phyloP scores from a whole-genome alignment of 2,329 filamentous ascomycete species.

The Aspergillus hiratsukae region DNA sequence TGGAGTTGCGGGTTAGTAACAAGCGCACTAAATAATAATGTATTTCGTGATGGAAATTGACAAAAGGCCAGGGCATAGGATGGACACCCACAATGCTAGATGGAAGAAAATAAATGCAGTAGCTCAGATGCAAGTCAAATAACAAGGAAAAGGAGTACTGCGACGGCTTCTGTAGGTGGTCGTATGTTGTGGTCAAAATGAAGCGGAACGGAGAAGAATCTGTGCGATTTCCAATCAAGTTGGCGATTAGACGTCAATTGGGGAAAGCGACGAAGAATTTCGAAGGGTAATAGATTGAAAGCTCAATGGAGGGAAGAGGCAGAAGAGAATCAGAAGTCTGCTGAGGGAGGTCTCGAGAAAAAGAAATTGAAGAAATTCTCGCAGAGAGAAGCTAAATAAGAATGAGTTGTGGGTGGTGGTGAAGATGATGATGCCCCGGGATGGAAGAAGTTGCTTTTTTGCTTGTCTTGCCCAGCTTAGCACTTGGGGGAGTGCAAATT shows the following conservation, averaged over 20 bases:
- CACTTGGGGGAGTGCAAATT: background rate
- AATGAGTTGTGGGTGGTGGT: background rate
- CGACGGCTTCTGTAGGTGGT: background rate
- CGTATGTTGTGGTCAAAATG: slow-evolving; percentile 16
- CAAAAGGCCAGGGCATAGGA: background rate
- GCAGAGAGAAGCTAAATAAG: background rate
- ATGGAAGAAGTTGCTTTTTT: background rate
- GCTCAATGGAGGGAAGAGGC: slow-evolving; percentile 6
- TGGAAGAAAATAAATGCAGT: slow-evolving; percentile 18
- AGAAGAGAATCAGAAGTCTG: background rate
- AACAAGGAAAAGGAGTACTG: slow-evolving; percentile 12
- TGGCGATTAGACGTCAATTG: slow-evolving; percentile 10
- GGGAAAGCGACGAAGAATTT: slow-evolving; percentile 15
- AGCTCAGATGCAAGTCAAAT: slow-evolving; percentile 13
- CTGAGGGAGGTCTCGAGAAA: background rate
- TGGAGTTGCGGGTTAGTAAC: slow-evolving; percentile 3
- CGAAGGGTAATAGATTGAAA: slow-evolving; percentile 9
- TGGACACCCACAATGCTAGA: slow-evolving; percentile 28
- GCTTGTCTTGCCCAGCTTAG: background rate
- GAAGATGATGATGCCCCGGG: slow-evolving; percentile 1
- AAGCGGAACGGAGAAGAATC: slow-evolving; percentile 20
- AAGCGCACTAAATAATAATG: background rate
- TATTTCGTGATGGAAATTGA: background rate
- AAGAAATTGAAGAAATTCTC: background rate
- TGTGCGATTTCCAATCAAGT: slow-evolving; percentile 24